A percentile compares a stretch with the other conserved stretches of the same genome.
phyloP scores from a whole-genome alignment of 441 rosid genomes.

The Bruguiera hainesii region DNA sequence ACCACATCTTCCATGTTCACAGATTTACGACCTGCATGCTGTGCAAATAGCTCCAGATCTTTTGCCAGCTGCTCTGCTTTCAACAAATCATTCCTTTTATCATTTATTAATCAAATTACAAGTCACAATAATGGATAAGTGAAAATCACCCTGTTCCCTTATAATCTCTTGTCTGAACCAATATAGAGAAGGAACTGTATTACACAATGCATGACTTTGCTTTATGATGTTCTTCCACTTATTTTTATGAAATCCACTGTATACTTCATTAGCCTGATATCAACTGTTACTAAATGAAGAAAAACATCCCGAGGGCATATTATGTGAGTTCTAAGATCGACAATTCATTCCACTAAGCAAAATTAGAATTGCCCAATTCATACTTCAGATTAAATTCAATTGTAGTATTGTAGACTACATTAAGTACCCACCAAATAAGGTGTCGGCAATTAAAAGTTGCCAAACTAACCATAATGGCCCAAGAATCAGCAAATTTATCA shows the following conservation, averaged over 20 bases:
- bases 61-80: conserved; percentile 65
- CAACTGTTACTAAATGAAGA: too few relatives aligned
- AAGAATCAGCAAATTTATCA: too few relatives aligned
- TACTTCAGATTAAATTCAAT: too few relatives aligned
- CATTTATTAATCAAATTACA: conserved; percentile 1
- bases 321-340: background rate
- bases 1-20: conserved; percentile 82
- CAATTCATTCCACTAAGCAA: background rate
- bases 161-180: too few relatives aligned
- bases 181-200: too few relatives aligned
- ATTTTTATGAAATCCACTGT: too few relatives aligned
- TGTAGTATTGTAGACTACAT: too few relatives aligned
- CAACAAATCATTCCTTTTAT: background rate
- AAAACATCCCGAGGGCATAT: background rate
- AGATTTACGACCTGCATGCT: conserved; percentile 82
- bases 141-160: background rate
- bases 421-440: too few relatives aligned
- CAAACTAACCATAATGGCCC: too few relatives aligned
- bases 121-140: background rate
- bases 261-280: background rate
- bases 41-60: conserved; percentile 84
- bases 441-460: too few relatives aligned
- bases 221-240: too few relatives aligned
- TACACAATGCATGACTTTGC: too few relatives aligned
- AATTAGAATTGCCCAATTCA: background rate